Conservation (phyloP, 345 rosid species). For the Turritis glabra region DNA sequence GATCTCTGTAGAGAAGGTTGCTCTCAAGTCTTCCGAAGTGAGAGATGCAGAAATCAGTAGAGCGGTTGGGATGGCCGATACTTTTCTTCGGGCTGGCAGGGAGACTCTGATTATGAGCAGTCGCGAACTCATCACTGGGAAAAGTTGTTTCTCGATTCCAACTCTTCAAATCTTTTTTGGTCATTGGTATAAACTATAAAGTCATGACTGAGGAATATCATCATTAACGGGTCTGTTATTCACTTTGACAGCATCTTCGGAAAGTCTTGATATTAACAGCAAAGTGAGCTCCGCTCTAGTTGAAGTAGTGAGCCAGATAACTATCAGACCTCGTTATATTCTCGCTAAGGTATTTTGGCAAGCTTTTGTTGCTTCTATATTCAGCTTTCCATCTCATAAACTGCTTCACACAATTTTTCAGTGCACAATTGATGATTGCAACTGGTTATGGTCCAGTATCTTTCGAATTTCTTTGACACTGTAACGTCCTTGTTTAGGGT, state of each 20-base stretch:
- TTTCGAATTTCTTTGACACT: not conserved
- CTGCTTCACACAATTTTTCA: constrained; percentile 9
- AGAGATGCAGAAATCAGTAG: constrained; percentile 77
- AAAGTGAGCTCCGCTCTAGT: constrained; percentile 97
- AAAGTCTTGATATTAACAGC: constrained; percentile 92
- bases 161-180: constrained; percentile 6
- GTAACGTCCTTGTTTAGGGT: constrained; percentile 55
- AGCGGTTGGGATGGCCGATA: constrained; percentile 73
- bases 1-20: constrained; percentile 88
- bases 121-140: constrained; percentile 85
- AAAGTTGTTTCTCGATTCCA: constrained; percentile 50
- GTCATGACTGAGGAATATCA: not conserved
- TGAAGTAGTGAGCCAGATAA: constrained; percentile 78
- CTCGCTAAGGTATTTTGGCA: constrained; percentile 77
- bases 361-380: constrained; percentile 16
- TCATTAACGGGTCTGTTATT: constrained; percentile 23
- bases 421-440: constrained; percentile 6
- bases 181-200: not conserved
- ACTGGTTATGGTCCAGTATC: not conserved
- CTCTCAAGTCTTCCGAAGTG: constrained; percentile 66
- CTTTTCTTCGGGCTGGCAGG: constrained; percentile 58
- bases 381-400: constrained; percentile 5
- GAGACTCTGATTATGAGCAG: constrained; percentile 93
- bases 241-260: constrained; percentile 68
- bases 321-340: constrained; percentile 86